These are phyloP conservation scores for Tricholoma terreum DNA, from an alignment of 768 basidiomycete species.

Conservation along the genomic window DNA sequence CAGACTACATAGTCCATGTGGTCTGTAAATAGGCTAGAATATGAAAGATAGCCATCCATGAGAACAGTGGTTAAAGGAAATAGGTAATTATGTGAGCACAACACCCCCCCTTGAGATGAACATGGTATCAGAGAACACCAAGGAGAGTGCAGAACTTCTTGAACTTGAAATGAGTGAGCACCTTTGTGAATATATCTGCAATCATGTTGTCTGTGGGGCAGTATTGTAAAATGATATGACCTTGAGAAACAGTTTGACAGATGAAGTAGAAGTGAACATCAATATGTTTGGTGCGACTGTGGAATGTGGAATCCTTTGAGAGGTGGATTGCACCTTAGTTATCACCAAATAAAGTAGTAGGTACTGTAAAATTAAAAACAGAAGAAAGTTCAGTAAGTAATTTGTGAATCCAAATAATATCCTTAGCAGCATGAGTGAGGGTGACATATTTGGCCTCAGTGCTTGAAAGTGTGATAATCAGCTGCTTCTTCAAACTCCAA, in stretches of 20 bases:
- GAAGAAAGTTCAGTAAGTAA: too few relatives aligned
- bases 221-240: too few relatives aligned
- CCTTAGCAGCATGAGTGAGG: slow-evolving; percentile 14
- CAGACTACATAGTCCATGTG: too few relatives aligned
- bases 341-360: not conserved
- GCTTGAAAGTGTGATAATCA: slow-evolving; percentile 14
- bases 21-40: too few relatives aligned
- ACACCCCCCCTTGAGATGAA: too few relatives aligned
- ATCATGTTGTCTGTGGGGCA: too few relatives aligned
- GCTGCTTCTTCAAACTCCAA: slow-evolving; percentile 7
- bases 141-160: slow-evolving; percentile 7
- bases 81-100: too few relatives aligned
- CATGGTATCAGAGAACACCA: not conserved
- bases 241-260: too few relatives aligned
- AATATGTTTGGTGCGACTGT: not conserved
- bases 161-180: slow-evolving; percentile 7
- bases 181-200: slow-evolving; percentile 18
- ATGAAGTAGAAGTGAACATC: too few relatives aligned
- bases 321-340: not conserved
- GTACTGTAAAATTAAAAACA: slow-evolving; percentile 4
- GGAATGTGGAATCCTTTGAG: not conserved
- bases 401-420: too few relatives aligned
- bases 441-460: slow-evolving; percentile 18
- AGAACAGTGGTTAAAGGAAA: too few relatives aligned
- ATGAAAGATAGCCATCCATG: too few relatives aligned